These are phyloP conservation scores for Viridothelium virens DNA, from an alignment of 495 filamentous ascomycete genomes.

Conservation along the genomic window DNA sequence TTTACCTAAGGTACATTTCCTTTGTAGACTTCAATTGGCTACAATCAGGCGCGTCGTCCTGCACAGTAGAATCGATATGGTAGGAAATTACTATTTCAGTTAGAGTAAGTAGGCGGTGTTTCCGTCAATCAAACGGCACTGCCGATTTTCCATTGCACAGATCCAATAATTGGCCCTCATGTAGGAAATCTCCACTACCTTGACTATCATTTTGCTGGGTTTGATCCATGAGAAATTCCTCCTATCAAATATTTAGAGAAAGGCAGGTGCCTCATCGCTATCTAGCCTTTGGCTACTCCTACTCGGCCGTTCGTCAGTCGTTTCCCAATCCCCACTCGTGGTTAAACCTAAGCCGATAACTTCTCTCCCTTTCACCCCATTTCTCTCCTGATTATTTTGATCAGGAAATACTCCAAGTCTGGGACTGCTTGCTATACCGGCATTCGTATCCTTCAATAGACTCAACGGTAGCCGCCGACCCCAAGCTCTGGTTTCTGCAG, in stretches of 20 bases:
- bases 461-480: background rate
- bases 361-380: background rate
- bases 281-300: background rate
- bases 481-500: conserved; percentile 4
- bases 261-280: background rate
- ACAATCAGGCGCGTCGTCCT: too few relatives aligned
- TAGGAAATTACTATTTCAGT: too few relatives aligned
- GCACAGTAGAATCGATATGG: too few relatives aligned
- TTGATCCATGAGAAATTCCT: too few relatives aligned
- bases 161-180: too few relatives aligned
- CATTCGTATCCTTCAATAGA: conserved; percentile 1
- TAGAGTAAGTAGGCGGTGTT: too few relatives aligned
- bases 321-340: background rate
- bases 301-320: background rate
- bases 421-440: background rate
- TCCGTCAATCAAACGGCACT: too few relatives aligned
- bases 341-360: background rate
- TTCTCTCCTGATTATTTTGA: background rate
- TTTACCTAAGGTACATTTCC: too few relatives aligned
- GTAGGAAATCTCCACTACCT: too few relatives aligned
- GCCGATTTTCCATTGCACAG: too few relatives aligned
- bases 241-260: background rate
- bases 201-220: too few relatives aligned
- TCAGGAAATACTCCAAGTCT: background rate
- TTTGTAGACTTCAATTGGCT: too few relatives aligned